Base-by-base conservation (phyloP, 495 filamentous ascomycete species). In the Tetracladium setigerum region DNA sequence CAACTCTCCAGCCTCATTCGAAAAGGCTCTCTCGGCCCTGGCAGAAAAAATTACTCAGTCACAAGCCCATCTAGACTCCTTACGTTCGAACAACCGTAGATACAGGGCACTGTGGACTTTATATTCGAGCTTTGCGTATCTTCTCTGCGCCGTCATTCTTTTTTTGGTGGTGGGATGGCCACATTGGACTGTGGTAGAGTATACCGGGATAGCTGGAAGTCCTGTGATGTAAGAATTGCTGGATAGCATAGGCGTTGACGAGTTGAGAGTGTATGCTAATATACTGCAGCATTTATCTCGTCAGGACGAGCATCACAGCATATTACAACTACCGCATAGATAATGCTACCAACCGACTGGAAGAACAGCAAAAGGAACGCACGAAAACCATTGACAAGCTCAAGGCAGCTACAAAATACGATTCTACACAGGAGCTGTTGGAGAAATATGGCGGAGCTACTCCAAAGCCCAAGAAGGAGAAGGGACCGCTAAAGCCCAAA, bases 371-470 rank as follows among this genome's bases (percentile, higher is more conserved):
- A 42, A 73, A 77, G 46, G 84, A 95, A 64, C 80, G 89, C 38
- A 77, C 84, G 43, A 79, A 81, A 56, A 94, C 89, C 1, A 95
- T 98, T 53, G 86, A 94, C 59, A 90, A 89, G 66, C 79, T 98
- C 40, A 98, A 97, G 66, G 77, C 79, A 24, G 89, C 89, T 15
- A 98, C 92, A 30, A 95, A 86, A 60, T 98, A 94, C 67, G 84
- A 95, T 64, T 89, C 89, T 6, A 98, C 92, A 13, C 85, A 94
- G 59, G 80, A 95, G 57, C 66, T 98, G 41, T 77, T 98, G 2
- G 86, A 97, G 58, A 98, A 95, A 59, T 98, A 98, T 62, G 90
- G 87, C 32, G 86, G 78, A 0, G 68, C 74, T 32, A 70, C 76
- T 14, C 72, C 70, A 0, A 67, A 69, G 59, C 62, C 79, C 6